phyloP scores from a whole-genome alignment of 129 eudicot species.

The Arctium lappa region DNA sequence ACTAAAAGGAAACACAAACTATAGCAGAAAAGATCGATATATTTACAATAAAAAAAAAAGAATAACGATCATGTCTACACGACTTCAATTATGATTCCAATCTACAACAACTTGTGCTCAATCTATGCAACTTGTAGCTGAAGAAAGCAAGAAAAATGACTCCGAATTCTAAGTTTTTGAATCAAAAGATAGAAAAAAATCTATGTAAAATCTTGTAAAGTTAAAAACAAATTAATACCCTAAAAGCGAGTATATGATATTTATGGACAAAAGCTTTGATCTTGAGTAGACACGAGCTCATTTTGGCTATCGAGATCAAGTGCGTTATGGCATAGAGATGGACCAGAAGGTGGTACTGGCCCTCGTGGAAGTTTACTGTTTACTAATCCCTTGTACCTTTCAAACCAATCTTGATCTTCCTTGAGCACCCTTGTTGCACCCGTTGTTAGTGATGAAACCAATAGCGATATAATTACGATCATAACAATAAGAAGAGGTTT shows the following conservation, averaged over 20 bases:
- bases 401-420: conserved; percentile 15
- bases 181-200: background rate
- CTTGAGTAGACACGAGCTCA: conserved; percentile 15
- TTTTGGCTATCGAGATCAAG: conserved; percentile 28
- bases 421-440: conserved; percentile 16
- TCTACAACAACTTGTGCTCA: background rate
- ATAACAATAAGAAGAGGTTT: background rate
- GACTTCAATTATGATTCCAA: background rate
- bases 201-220: background rate
- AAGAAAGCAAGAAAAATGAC: background rate
- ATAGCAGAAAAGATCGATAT: background rate
- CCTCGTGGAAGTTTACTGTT: conserved; percentile 48
- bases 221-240: background rate
- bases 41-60: background rate
- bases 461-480: conserved; percentile 6
- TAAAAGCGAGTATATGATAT: background rate
- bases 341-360: conserved; percentile 64
- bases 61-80: background rate
- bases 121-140: background rate
- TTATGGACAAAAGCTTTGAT: conserved; percentile 31
- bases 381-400: conserved; percentile 17
- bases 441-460: conserved; percentile 6
- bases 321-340: conserved; percentile 54
- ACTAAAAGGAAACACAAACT: background rate
- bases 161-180: conserved; percentile 12